Evolutionary conservation across 23 red algal genomes (phyloP).

Genomic region (Gracilaria vermiculophylla): DNA sequence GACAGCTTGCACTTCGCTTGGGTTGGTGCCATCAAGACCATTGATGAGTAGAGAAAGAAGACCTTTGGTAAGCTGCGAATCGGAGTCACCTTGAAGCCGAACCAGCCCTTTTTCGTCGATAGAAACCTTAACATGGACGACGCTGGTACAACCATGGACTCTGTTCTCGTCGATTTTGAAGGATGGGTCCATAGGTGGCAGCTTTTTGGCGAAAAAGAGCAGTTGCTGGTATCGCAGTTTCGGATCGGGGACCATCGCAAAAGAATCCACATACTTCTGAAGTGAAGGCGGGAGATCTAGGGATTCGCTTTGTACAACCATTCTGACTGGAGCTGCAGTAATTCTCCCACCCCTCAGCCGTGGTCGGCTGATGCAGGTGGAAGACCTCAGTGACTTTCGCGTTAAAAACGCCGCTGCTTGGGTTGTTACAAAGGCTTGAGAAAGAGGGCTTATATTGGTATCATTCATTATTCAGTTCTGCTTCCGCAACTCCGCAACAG

Average conservation of each 20-base stretch:
- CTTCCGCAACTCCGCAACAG: background rate
- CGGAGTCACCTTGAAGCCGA: slow-evolving; percentile 78
- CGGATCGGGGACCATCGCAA: slow-evolving; percentile 78
- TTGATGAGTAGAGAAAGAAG: slow-evolving; percentile 86
- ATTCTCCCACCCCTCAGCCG: background rate
- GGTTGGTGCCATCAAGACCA: slow-evolving; percentile 74
- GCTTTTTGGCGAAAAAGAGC: slow-evolving; percentile 78
- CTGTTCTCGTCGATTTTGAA: slow-evolving; percentile 79
- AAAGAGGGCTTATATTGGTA: background rate
- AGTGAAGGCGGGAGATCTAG: slow-evolving; percentile 79
- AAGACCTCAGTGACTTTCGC: background rate
- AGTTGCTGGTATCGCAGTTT: slow-evolving; percentile 97
- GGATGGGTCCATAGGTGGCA: slow-evolving; percentile 70
- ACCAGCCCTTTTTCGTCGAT: slow-evolving; percentile 25
- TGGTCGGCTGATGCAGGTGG: background rate
- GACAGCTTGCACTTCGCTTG: slow-evolving; percentile 65
- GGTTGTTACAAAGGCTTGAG: background rate
- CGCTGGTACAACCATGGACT: slow-evolving; percentile 60
- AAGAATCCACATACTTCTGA: slow-evolving; percentile 46
- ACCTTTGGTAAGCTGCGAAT: slow-evolving; percentile 98
- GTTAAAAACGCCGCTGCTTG: background rate
- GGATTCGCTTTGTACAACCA: slow-evolving; percentile 22
- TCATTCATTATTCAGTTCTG: background rate
- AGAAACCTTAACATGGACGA: slow-evolving; percentile 51
- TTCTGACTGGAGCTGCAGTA: background rate